phyloP scores from a whole-genome alignment of 768 basidiomycete species.

The Kwoniella mangroviensis region DNA sequence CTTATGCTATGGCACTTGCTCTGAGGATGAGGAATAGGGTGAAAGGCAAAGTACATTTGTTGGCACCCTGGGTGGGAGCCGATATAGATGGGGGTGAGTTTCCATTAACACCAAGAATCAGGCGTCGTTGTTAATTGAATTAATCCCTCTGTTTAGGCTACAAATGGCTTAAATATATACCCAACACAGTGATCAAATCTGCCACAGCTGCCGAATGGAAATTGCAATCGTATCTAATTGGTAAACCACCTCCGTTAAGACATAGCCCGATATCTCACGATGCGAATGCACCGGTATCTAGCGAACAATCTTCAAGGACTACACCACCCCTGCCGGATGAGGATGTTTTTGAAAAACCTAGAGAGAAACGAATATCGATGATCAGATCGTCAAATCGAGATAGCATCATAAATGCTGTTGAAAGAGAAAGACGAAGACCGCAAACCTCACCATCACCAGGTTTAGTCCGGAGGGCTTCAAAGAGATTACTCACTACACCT shows the following conservation, averaged over 20 bases:
- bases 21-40: conserved; percentile 75
- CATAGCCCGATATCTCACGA: conserved; percentile 86
- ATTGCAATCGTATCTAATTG: conserved; percentile 94
- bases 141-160: conserved; percentile 64
- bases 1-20: conserved; percentile 88
- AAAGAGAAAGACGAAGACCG: not conserved
- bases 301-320: not conserved
- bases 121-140: no score
- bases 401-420: not conserved
- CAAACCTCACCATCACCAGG: not conserved
- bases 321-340: not conserved
- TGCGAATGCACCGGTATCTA: conserved; percentile 49
- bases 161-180: conserved; percentile 96
- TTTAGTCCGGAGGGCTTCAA: conserved; percentile 13
- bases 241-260: conserved; percentile 79
- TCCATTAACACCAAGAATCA: not conserved
- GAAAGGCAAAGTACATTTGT: conserved; percentile 78
- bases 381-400: not conserved
- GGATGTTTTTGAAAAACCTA: not conserved
- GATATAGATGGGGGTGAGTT: conserved; percentile 76
- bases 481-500: not conserved
- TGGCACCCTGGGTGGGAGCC: conserved; percentile 96
- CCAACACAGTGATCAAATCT: conserved; percentile 87
- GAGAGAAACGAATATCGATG: not conserved
- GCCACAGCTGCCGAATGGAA: conserved; percentile 98